phyloP scores from a whole-genome alignment of 2,329 filamentous ascomycete genomes.

The Pseudocercospora eumusae region DNA sequence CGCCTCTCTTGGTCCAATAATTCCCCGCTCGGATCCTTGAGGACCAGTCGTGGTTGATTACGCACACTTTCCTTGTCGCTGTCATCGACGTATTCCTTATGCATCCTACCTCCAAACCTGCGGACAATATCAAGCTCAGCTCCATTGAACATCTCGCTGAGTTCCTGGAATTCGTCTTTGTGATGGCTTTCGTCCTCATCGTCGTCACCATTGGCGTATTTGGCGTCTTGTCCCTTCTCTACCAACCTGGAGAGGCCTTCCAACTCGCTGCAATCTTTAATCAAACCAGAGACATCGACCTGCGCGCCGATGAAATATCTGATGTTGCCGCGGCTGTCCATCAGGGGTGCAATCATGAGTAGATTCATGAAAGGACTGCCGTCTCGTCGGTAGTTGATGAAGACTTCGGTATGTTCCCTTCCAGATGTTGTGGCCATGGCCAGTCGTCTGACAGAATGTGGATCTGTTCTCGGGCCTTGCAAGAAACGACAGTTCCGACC shows the following conservation, averaged over 20 bases:
- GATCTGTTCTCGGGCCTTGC: conserved; percentile 71
- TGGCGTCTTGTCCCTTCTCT: conserved; percentile 36
- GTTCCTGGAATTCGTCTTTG: conserved; percentile 65
- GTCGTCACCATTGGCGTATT: conserved; percentile 37
- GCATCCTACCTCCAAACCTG: conserved; percentile 64
- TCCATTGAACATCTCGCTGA: conserved; percentile 70
- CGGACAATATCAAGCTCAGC: conserved; percentile 66
- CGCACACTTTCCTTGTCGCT: conserved; percentile 46
- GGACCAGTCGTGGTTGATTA: conserved; percentile 49
- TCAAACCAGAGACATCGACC: conserved; percentile 69
- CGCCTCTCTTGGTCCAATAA: conserved; percentile 26
- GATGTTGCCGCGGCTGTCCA: conserved; percentile 66
- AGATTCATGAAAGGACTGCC: conserved; percentile 77
- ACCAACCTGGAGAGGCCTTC: conserved; percentile 56
- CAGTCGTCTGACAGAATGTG: conserved; percentile 62
- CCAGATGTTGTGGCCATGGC: conserved; percentile 62
- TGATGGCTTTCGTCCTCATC: conserved; percentile 41
- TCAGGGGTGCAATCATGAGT: conserved; percentile 70
- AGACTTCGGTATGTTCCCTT: conserved; percentile 71
- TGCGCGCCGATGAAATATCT: conserved; percentile 73
- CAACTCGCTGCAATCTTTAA: conserved; percentile 66
- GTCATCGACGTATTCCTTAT: conserved; percentile 55
- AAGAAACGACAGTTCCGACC: conserved; percentile 78
- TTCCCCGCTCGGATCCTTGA: conserved; percentile 51
- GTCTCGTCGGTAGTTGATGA: conserved; percentile 74